Evolutionary conservation across 75 land plant species (phyloP).

Genomic region (Larix kaempferi): DNA sequence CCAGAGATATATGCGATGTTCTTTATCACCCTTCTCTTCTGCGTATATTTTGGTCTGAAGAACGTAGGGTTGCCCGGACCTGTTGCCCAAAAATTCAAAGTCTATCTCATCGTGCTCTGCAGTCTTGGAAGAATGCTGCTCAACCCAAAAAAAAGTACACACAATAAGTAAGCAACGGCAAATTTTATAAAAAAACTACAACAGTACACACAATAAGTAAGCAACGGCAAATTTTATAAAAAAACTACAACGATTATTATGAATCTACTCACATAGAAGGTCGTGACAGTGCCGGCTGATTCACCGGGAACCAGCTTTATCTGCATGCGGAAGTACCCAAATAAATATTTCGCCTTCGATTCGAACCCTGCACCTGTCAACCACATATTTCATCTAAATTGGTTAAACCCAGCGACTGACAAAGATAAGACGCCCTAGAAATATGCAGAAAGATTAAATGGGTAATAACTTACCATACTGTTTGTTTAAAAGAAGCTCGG

Average conservation of each 20-base stretch:
- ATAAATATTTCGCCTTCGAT: constrained; percentile 11
- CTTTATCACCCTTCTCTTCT: constrained; percentile 17
- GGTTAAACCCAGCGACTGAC: no score
- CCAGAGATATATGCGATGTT: constrained; percentile 25
- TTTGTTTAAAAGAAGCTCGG: neutral
- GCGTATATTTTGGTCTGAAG: constrained; percentile 22
- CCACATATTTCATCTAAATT: neutral
- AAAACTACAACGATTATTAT: neutral
- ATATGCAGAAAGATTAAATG: neutral
- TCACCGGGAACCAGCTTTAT: constrained; percentile 19
- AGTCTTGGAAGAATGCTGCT: constrained; percentile 9
- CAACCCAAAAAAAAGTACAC: constrained; percentile 3
- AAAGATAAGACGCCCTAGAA: no score
- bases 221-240: neutral
- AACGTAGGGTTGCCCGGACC: constrained; percentile 13
- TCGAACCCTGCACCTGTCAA: constrained; percentile 20
- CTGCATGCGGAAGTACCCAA: constrained; percentile 19
- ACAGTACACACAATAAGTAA: neutral
- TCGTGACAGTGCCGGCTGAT: constrained; percentile 25
- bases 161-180: no score
- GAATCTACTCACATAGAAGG: constrained; percentile 18
- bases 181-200: no score
- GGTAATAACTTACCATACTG: neutral
- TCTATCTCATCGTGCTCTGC: constrained; percentile 22
- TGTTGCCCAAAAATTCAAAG: constrained; percentile 25